These are phyloP conservation scores for Fraxinus greggii DNA, from an alignment of 305 asterid genomes.

Conservation along the genomic window DNA sequence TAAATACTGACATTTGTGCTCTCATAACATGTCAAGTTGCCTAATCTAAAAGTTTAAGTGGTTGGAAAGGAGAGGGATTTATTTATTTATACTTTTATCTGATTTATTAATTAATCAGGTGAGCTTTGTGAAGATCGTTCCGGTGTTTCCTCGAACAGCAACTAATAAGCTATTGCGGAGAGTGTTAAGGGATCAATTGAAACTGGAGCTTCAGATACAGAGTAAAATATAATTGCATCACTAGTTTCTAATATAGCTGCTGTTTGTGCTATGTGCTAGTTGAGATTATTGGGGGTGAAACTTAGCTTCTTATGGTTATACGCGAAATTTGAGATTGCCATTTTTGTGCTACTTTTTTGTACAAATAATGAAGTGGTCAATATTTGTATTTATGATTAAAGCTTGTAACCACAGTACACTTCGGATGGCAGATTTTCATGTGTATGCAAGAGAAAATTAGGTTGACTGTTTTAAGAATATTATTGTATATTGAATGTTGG, in stretches of 20 bases:
- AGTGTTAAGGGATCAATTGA: conserved; percentile 69
- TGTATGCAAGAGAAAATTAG: background rate
- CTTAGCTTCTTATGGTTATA: background rate
- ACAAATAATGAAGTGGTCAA: background rate
- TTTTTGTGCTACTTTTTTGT: background rate
- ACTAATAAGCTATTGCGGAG: conserved; percentile 77
- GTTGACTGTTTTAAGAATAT: background rate
- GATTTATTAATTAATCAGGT: conserved; percentile 42
- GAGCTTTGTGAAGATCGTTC: conserved; percentile 57
- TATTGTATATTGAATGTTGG: background rate
- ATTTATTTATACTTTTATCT: background rate
- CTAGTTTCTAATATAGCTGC: background rate
- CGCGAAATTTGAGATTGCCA: background rate
- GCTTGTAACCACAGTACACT: background rate
- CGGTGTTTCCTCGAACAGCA: conserved; percentile 77
- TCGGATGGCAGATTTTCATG: background rate
- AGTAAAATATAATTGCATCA: conserved; percentile 44
- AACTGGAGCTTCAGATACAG: conserved; percentile 48
- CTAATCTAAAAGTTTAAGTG: background rate
- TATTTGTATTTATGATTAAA: background rate
- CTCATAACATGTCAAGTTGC: background rate
- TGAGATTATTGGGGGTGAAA: background rate
- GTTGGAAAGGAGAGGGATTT: background rate
- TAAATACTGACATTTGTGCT: background rate
- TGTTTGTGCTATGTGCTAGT: background rate